Evolutionary conservation across 2,329 filamentous ascomycete genomes (phyloP).

Genomic region (Botrytis pseudocinerea): DNA sequence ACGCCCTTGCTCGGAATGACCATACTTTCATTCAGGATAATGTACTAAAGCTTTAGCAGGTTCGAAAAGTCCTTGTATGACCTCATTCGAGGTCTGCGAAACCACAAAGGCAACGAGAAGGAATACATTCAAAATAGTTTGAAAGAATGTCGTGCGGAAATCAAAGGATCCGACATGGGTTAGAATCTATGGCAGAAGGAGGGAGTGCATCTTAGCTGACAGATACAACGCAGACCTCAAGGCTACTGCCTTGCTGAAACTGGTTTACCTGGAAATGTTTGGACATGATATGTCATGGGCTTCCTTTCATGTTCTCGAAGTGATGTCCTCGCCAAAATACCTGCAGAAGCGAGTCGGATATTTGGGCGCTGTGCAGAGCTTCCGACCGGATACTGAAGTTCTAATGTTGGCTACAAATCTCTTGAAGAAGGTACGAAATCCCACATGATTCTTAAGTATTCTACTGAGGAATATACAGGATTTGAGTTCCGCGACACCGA

Average conservation of each 20-base stretch:
- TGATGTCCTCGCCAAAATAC: slow-evolving; percentile 96
- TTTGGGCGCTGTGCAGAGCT: slow-evolving; percentile 92
- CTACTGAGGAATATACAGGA: slow-evolving; percentile 52
- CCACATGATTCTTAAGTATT: background rate
- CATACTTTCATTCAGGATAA: background rate
- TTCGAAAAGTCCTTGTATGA: slow-evolving; percentile 99
- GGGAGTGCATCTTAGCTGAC: slow-evolving; percentile 24
- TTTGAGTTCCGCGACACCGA: slow-evolving; percentile 69
- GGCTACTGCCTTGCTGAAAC: slow-evolving; percentile 90
- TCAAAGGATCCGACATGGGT: slow-evolving; percentile 92
- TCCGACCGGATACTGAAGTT: slow-evolving; percentile 92
- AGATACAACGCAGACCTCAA: slow-evolving; percentile 69
- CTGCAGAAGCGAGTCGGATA: slow-evolving; percentile 95
- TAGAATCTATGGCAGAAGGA: slow-evolving; percentile 38
- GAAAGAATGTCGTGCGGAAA: slow-evolving; percentile 93
- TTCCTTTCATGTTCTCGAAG: slow-evolving; percentile 95
- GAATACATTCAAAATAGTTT: slow-evolving; percentile 92
- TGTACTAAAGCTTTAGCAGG: slow-evolving; percentile 53
- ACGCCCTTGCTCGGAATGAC: slow-evolving; percentile 12
- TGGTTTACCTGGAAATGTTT: slow-evolving; percentile 98
- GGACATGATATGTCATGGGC: slow-evolving; percentile 99
- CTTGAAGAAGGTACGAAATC: slow-evolving; percentile 73
- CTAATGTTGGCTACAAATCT: slow-evolving; percentile 97
- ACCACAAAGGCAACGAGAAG: slow-evolving; percentile 92
- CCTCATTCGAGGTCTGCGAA: slow-evolving; percentile 93